Evolutionary conservation across 345 rosid genomes (phyloP).

Genomic region (Populus davidiana): DNA sequence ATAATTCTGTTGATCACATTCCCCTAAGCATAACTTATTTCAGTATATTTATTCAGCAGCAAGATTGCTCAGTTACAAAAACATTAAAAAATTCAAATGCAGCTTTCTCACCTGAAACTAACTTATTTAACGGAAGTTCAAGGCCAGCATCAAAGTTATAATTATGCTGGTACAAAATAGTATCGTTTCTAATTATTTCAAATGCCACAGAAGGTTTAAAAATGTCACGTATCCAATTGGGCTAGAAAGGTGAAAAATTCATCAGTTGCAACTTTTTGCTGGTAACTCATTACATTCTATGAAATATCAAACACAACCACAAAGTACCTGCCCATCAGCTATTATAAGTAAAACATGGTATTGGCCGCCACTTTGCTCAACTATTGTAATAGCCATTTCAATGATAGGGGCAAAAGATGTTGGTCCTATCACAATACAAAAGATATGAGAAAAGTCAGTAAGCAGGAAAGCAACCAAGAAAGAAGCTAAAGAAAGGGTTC

Average conservation of each 20-base stretch:
- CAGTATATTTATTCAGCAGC: neutral
- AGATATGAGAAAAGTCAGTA: neutral
- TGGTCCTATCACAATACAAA: constrained; percentile 53
- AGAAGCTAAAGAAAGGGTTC: neutral
- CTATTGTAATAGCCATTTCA: constrained; percentile 93
- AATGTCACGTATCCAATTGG: neutral
- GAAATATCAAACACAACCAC: neutral
- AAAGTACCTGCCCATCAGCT: constrained; percentile 93
- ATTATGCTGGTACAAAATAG: neutral
- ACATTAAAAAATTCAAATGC: neutral
- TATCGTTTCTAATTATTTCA: neutral
- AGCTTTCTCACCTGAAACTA: neutral
- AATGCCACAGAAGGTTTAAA: neutral
- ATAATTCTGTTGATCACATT: neutral
- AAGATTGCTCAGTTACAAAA: neutral
- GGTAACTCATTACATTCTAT: neutral
- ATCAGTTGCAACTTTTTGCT: neutral
- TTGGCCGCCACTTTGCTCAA: constrained; percentile 85
- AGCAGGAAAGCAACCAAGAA: neutral
- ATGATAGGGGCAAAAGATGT: constrained; percentile 96
- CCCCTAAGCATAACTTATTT: neutral
- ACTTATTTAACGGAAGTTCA: neutral
- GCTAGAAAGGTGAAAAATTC: neutral
- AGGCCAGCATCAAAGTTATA: neutral
- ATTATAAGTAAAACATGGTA: constrained; percentile 89